phyloP scores from a whole-genome alignment of 2,329 filamentous ascomycete species.

The Aspergillus pseudoglaucus region DNA sequence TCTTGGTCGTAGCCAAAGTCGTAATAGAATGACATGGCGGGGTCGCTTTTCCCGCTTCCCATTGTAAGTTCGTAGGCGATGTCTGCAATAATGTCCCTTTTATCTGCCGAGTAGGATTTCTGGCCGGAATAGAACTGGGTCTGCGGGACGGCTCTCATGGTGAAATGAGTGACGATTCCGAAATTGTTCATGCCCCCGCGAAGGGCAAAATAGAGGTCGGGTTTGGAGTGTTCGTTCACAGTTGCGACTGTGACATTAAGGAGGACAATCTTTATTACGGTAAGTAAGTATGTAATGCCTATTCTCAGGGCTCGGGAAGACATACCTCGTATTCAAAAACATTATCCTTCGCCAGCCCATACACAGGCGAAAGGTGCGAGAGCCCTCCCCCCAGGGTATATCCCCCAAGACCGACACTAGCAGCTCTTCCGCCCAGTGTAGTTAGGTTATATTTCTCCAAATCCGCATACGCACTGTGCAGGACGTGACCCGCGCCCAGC shows the following conservation, averaged over 20 bases:
- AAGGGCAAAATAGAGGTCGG: conserved; percentile 32
- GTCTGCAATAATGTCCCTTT: conserved; percentile 3
- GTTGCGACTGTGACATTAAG: conserved; percentile 18
- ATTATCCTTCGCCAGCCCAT: conserved; percentile 3
- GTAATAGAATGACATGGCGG: conserved; percentile 3
- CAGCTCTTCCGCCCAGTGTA: neutral
- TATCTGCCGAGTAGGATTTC: conserved; percentile 10
- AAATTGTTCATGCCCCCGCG: conserved; percentile 36
- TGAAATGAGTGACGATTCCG: conserved; percentile 30
- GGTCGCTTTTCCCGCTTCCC: conserved; percentile 1
- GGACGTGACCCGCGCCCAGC: neutral
- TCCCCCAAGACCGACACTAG: neutral
- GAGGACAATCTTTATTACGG: conserved; percentile 9
- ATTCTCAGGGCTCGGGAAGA: neutral
- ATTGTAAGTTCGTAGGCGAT: conserved; percentile 4
- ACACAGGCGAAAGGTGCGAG: conserved; percentile 1
- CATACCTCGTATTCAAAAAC: conserved; percentile 7
- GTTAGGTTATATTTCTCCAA: neutral
- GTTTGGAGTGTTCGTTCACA: conserved; percentile 19
- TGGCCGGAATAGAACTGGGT: conserved; percentile 31
- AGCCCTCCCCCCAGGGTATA: neutral
- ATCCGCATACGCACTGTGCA: neutral
- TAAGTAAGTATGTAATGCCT: neutral
- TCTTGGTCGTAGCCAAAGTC: conserved; percentile 1
- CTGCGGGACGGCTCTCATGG: conserved; percentile 29